Percentiles rank a stretch among this genome's conserved stretches.
Conservation (phyloP, 2,329 filamentous ascomycete genomes). For the Trichoderma koningii region DNA sequence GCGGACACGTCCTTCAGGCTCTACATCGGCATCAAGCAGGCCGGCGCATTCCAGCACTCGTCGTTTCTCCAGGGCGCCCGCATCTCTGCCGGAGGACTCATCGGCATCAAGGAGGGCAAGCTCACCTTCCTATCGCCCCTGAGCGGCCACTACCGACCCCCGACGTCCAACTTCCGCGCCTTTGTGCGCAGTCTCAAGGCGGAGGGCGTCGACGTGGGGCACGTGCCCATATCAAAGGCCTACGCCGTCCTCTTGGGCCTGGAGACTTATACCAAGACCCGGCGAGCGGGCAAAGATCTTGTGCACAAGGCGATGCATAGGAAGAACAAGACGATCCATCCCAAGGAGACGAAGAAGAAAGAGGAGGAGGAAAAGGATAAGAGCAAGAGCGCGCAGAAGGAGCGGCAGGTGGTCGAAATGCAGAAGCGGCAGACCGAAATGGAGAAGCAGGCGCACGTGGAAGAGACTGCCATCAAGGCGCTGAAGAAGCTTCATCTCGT, state of each 20-base stretch:
- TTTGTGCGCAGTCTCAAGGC: slow-evolving; percentile 75
- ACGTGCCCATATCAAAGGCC: slow-evolving; percentile 75
- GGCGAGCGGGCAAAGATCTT: slow-evolving; percentile 62
- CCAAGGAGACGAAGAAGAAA: slow-evolving; percentile 57
- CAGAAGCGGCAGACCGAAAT: slow-evolving; percentile 39
- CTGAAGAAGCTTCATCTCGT: slow-evolving; percentile 46
- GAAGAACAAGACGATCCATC: slow-evolving; percentile 62
- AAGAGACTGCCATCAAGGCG: slow-evolving; percentile 36
- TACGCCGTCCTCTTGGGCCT: slow-evolving; percentile 82
- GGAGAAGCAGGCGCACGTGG: slow-evolving; percentile 45
- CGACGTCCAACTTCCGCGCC: slow-evolving; percentile 77
- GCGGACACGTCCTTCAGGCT: slow-evolving; percentile 82
- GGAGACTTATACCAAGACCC: slow-evolving; percentile 74
- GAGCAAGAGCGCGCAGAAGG: slow-evolving; percentile 59
- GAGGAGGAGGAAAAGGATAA: slow-evolving; percentile 64
- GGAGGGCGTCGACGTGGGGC: slow-evolving; percentile 75
- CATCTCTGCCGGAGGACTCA: slow-evolving; percentile 79
- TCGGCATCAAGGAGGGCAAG: slow-evolving; percentile 80
- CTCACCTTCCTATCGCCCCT: slow-evolving; percentile 71
- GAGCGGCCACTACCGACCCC: slow-evolving; percentile 83
- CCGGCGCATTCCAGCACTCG: slow-evolving; percentile 86
- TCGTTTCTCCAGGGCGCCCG: slow-evolving; percentile 83
- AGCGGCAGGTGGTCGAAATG: slow-evolving; percentile 48
- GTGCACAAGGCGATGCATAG: slow-evolving; percentile 51
- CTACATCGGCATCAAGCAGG: slow-evolving; percentile 88